These are phyloP conservation scores for Lentinus brumalis DNA, from an alignment of 768 basidiomycete genomes.

Conservation along the genomic window DNA sequence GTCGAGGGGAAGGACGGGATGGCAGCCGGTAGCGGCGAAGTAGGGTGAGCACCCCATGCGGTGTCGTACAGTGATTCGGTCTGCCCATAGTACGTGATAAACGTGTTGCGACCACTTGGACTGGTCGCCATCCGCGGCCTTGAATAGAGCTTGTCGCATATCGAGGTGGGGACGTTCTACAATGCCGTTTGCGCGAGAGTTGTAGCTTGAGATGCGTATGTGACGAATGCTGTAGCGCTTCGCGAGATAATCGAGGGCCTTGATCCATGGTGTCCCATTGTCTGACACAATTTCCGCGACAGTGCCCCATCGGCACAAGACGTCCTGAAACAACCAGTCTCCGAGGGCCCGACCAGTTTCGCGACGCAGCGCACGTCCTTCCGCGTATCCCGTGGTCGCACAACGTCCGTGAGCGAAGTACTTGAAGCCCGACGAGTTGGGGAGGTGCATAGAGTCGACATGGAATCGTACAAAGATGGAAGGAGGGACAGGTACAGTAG, in stretches of 20 bases:
- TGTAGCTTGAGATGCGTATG: conserved; percentile 30
- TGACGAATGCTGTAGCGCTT: conserved; percentile 37
- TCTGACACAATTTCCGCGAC: conserved; percentile 42
- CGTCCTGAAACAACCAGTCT: conserved; percentile 38
- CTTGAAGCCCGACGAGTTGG: conserved; percentile 32
- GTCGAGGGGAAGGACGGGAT: conserved; percentile 27
- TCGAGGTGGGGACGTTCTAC: conserved; percentile 25
- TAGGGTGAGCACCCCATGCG: conserved; percentile 36
- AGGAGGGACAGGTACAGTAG: conserved; percentile 22
- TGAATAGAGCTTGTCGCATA: conserved; percentile 24
- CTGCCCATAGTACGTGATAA: conserved; percentile 38
- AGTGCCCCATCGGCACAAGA: conserved; percentile 43
- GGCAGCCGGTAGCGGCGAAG: conserved; percentile 19
- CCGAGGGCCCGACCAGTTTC: conserved; percentile 33
- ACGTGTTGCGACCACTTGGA: conserved; percentile 26
- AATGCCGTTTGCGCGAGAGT: conserved; percentile 28
- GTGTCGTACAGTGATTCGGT: conserved; percentile 33
- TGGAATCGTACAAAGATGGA: conserved; percentile 38
- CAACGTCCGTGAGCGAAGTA: conserved; percentile 42
- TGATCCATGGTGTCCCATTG: conserved; percentile 38
- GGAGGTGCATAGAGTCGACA: conserved; percentile 46
- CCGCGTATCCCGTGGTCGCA: conserved; percentile 36
- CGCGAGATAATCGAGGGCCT: conserved; percentile 25
- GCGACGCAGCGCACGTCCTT: conserved; percentile 29
- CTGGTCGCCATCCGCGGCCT: conserved; percentile 20